Percentiles rank a stretch among this genome's conserved stretches.
phyloP scores from a whole-genome alignment of 2,329 filamentous ascomycete species.

The Colletotrichum sp. region DNA sequence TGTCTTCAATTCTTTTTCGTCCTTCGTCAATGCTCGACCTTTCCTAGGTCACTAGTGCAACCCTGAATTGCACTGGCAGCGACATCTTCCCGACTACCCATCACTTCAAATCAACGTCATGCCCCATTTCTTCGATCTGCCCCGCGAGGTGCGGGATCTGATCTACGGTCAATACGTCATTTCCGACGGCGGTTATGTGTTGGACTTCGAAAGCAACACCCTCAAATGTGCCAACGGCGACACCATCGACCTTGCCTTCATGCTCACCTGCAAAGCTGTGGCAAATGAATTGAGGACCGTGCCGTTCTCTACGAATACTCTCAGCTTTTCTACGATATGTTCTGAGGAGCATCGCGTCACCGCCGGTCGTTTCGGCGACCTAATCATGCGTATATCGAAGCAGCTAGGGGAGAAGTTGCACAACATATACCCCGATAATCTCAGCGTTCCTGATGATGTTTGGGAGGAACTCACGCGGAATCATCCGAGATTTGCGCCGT shows the following conservation, averaged over 20 bases:
- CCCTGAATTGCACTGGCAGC: not conserved
- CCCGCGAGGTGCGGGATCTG: not conserved
- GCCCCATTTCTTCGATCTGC: not conserved
- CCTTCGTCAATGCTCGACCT: not conserved
- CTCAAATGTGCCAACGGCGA: not conserved
- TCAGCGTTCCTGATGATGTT: not conserved
- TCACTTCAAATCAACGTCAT: not conserved
- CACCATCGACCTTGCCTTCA: not conserved
- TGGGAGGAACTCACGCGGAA: too few relatives aligned
- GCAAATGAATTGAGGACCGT: not conserved
- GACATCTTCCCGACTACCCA: not conserved
- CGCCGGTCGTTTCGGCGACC: not conserved
- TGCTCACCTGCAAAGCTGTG: not conserved
- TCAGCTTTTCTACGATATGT: not conserved
- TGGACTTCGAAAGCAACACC: not conserved
- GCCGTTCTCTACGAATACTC: not conserved
- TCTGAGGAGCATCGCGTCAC: accelerated
- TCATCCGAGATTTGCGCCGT: too few relatives aligned
- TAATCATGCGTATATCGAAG: too few relatives aligned
- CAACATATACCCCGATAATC: accelerated
- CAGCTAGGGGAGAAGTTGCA: not conserved
- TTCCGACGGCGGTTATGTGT: not conserved
- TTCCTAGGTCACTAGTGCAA: not conserved
- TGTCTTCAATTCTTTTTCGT: not conserved
- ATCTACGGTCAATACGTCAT: not conserved